These are phyloP conservation scores for Chaetomium sp. DNA, from an alignment of 2,329 filamentous ascomycete genomes.

Conservation along the genomic window DNA sequence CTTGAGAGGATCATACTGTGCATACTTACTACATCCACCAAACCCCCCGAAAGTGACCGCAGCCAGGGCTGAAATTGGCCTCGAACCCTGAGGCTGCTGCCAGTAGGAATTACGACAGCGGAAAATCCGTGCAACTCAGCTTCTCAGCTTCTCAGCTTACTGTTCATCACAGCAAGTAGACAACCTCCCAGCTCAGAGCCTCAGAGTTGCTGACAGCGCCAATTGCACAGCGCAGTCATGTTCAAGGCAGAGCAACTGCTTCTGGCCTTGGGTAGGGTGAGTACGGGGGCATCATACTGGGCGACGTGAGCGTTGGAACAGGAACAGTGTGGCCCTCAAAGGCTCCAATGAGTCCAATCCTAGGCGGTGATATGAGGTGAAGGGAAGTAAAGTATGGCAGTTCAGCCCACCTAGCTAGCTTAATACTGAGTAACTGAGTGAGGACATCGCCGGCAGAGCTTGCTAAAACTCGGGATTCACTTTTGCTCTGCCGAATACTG, in stretches of 20 bases:
- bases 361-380: background rate
- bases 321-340: background rate
- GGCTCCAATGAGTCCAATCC: background rate
- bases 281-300: background rate
- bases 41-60: background rate
- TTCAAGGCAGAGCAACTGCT: background rate
- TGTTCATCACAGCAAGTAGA: background rate
- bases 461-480: background rate
- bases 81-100: background rate
- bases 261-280: background rate
- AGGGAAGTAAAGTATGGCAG: background rate
- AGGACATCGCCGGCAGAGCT: background rate
- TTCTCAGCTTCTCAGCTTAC: background rate
- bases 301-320: background rate
- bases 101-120: background rate
- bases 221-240: background rate
- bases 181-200: background rate
- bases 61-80: background rate
- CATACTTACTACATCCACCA: background rate
- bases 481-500: background rate
- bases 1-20: background rate
- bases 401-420: background rate
- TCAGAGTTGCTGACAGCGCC: background rate
- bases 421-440: background rate
- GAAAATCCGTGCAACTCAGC: background rate